These are phyloP conservation scores for Wolfiporia cocos DNA, from an alignment of 1,284 basidiomycete species.

Conservation along the genomic window DNA sequence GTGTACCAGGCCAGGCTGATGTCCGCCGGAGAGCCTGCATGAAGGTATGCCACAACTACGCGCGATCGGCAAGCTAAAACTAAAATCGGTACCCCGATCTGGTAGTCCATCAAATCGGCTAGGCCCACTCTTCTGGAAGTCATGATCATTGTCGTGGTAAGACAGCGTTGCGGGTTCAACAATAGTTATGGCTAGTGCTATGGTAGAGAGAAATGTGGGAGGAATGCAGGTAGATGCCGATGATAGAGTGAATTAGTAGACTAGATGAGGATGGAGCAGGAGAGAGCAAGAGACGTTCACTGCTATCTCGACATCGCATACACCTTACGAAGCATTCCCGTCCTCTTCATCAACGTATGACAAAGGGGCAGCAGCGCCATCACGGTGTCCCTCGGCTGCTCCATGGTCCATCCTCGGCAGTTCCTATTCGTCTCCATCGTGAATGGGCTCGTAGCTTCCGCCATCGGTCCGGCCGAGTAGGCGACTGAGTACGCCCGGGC, in stretches of 20 bases:
- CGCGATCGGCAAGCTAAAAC: no score
- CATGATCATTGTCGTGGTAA: no score
- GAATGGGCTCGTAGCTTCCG: slow-evolving; percentile 49
- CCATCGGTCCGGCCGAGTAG: slow-evolving; percentile 43
- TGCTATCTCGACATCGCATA: slow-evolving; percentile 14
- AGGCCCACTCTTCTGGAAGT: no score
- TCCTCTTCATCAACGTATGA: slow-evolving; percentile 11
- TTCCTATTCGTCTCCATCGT: slow-evolving; percentile 57
- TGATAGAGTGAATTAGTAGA: slow-evolving; percentile 8
- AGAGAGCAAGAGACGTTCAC: slow-evolving; percentile 5
- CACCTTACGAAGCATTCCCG: slow-evolving; percentile 12
- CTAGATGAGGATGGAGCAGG: slow-evolving; percentile 13
- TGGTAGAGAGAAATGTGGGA: no score
- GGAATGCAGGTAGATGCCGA: slow-evolving; percentile 6
- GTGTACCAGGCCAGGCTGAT: no score
- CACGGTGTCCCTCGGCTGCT: slow-evolving; percentile 23
- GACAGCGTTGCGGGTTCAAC: no score
- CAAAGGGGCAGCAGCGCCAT: slow-evolving; percentile 9
- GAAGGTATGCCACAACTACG: no score
- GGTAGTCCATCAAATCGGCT: no score
- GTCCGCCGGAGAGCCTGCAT: no score
- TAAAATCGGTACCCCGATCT: no score
- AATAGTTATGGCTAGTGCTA: no score
- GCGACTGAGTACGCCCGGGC: slow-evolving; percentile 42
- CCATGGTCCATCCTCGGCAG: slow-evolving; percentile 50